phyloP scores from a whole-genome alignment of 1,284 basidiomycete species.

The Austropuccinia psidii region DNA sequence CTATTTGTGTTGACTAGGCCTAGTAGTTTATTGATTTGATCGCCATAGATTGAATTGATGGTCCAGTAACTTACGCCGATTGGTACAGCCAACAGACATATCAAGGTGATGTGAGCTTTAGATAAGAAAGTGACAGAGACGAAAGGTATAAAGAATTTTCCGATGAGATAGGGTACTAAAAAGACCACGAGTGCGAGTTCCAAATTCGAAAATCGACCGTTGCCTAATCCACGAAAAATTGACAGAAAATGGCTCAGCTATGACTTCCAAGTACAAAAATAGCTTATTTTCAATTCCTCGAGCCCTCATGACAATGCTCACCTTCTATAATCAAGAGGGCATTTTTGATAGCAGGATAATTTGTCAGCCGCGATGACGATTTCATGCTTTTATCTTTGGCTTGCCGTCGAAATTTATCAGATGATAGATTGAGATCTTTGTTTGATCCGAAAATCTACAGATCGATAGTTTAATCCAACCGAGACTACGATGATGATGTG shows the following conservation, averaged over 20 bases:
- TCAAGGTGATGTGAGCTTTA: constrained; percentile 6
- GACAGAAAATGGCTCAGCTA: too few species aligned
- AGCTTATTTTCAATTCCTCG: background rate
- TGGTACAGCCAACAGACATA: background rate
- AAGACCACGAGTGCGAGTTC: background rate
- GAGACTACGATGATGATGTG: too few species aligned
- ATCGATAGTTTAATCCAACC: too few species aligned
- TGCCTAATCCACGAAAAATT: constrained; percentile 6
- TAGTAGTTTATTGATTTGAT: too few species aligned
- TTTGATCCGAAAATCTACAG: too few species aligned
- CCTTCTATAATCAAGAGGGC: constrained; percentile 21
- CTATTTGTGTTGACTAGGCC: constrained; percentile 69
- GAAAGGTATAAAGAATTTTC: constrained; percentile 25
- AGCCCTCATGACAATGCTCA: background rate
- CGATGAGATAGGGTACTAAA: constrained; percentile 6
- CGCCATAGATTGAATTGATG: constrained; percentile 67
- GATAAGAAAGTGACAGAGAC: constrained; percentile 10
- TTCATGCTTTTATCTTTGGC: too few species aligned
- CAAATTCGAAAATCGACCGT: constrained; percentile 32
- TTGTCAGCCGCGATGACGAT: background rate
- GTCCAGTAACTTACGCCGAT: constrained; percentile 72
- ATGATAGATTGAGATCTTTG: too few species aligned
- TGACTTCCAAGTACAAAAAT: too few species aligned
- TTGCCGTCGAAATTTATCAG: too few species aligned
- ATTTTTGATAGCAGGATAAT: constrained; percentile 31